These are phyloP conservation scores for Aspergillus ochraceoroseus DNA, from an alignment of 2,329 filamentous ascomycete genomes.

Conservation along the genomic window DNA sequence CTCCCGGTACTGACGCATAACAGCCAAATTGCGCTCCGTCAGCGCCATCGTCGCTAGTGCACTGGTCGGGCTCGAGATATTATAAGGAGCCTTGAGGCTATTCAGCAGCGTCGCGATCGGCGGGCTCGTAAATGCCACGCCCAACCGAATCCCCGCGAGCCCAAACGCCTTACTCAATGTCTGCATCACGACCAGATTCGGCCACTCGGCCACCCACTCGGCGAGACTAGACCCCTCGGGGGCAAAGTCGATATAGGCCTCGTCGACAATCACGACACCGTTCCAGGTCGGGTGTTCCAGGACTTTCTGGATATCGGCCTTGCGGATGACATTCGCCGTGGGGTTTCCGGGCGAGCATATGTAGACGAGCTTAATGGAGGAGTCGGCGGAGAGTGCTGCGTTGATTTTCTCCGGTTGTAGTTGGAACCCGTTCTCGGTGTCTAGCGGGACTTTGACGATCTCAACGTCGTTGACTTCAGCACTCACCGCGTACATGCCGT, in stretches of 20 bases:
- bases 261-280: slow-evolving; percentile 85
- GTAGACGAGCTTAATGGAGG: slow-evolving; percentile 79
- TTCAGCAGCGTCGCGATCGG: slow-evolving; percentile 78
- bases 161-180: slow-evolving; percentile 98
- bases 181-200: slow-evolving; percentile 96
- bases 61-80: slow-evolving; percentile 83
- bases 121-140: slow-evolving; percentile 72
- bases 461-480: slow-evolving; percentile 89
- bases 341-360: slow-evolving; percentile 95
- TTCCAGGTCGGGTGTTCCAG: slow-evolving; percentile 91
- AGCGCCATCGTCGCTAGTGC: slow-evolving; percentile 73
- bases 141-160: slow-evolving; percentile 85
- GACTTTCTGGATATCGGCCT: slow-evolving; percentile 66
- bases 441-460: slow-evolving; percentile 79
- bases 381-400: slow-evolving; percentile 58
- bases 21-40: slow-evolving; percentile 58
- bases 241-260: slow-evolving; percentile 95
- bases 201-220: slow-evolving; percentile 86
- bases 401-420: slow-evolving; percentile 68
- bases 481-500: slow-evolving; percentile 96
- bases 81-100: slow-evolving; percentile 92
- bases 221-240: slow-evolving; percentile 73
- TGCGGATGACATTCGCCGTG: slow-evolving; percentile 72
- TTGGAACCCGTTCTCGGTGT: slow-evolving; percentile 65
- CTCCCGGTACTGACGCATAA: slow-evolving; percentile 68